Percentiles rank a stretch among this genome's conserved stretches.
Conservation (phyloP, 2,329 filamentous ascomycete genomes). For the Tolypocladium sp. region DNA sequence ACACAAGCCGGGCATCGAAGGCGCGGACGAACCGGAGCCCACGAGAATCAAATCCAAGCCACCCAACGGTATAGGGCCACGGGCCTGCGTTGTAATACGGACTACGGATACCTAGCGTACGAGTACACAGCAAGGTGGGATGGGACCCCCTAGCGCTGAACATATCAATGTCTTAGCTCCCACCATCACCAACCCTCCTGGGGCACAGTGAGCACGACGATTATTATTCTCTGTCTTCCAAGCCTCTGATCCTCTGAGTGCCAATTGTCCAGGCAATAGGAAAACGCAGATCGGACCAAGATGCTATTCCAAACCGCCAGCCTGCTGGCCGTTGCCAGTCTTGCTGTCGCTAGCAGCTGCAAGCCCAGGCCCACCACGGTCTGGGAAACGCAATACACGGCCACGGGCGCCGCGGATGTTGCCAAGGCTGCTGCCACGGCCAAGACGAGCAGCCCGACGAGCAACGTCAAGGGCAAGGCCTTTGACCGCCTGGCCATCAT, state of each 20-base stretch:
- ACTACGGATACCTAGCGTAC: background rate
- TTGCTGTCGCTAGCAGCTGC: slow-evolving; percentile 12
- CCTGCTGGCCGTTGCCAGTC: slow-evolving; percentile 15
- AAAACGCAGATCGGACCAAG: background rate
- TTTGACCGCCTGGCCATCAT: slow-evolving; percentile 66
- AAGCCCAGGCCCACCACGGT: background rate
- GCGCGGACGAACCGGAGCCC: background rate
- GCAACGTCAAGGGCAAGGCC: slow-evolving; percentile 57
- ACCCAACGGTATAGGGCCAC: background rate
- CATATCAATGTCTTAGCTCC: background rate
- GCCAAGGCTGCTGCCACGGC: slow-evolving; percentile 50
- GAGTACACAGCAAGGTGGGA: background rate
- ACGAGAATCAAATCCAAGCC: background rate
- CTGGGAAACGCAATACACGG: slow-evolving; percentile 37
- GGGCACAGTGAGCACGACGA: background rate
- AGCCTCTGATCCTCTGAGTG: background rate
- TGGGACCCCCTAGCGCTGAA: background rate
- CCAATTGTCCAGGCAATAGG: background rate
- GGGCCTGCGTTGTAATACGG: background rate
- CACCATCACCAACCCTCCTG: background rate
- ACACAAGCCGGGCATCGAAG: background rate
- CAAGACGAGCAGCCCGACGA: slow-evolving; percentile 49
- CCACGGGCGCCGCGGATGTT: slow-evolving; percentile 41
- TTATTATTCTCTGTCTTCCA: background rate
- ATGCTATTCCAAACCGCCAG: slow-evolving; percentile 10